Conservation (phyloP, 305 asterid genomes). For the Fraxinus floribunda region DNA sequence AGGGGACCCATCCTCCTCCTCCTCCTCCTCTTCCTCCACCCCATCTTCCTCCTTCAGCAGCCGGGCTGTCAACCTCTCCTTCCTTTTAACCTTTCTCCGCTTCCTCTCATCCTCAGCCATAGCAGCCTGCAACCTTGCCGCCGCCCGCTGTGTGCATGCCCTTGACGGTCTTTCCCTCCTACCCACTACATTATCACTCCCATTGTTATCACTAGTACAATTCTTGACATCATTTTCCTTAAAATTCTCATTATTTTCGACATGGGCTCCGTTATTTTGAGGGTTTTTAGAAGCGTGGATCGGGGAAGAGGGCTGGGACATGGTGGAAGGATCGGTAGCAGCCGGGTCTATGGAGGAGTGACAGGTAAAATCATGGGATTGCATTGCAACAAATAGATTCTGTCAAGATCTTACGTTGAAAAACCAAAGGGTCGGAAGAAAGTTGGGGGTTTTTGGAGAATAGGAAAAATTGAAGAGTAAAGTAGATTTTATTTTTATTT, state of each 20-base stretch:
- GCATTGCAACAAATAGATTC: conserved; percentile 50
- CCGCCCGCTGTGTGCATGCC: conserved; percentile 95
- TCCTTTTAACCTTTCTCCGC: conserved; percentile 52
- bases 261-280: background rate
- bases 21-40: conserved; percentile 40
- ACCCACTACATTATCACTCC: conserved; percentile 26
- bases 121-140: conserved; percentile 77
- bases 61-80: conserved; percentile 53
- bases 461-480: background rate
- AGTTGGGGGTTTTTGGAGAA: background rate
- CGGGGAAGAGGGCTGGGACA: conserved; percentile 2
- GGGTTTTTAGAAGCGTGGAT: background rate
- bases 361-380: conserved; percentile 71
- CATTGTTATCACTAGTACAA: conserved; percentile 18
- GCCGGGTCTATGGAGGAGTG: conserved; percentile 49
- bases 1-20: conserved; percentile 42
- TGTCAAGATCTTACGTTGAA: conserved; percentile 15
- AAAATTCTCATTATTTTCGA: background rate
- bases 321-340: conserved; percentile 39
- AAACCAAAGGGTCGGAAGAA: background rate
- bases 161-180: conserved; percentile 92
- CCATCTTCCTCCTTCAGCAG: conserved; percentile 61
- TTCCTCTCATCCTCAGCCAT: conserved; percentile 56
- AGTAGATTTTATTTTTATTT: background rate
- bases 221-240: conserved; percentile 22